Percentiles rank a stretch among this genome's conserved stretches.
These are phyloP conservation scores for Umbellularia californica DNA, from an alignment of 164 flowering plant species.

Conservation along the genomic window DNA sequence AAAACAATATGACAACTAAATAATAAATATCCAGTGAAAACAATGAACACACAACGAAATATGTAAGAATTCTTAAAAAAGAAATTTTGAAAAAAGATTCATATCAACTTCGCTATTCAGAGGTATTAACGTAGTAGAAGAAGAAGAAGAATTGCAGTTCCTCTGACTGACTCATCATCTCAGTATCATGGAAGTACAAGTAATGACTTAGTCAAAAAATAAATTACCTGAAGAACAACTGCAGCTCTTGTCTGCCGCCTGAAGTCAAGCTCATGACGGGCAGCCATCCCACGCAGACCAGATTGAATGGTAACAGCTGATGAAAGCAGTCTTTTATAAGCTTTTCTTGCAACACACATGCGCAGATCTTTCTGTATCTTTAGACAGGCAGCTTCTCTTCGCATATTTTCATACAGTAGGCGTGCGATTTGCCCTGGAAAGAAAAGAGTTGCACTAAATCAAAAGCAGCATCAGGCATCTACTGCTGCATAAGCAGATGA, in stretches of 20 bases:
- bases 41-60: background rate
- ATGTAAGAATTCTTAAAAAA: background rate
- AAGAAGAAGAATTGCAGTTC: background rate
- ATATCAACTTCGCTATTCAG: background rate
- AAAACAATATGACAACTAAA: background rate
- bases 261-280: constrained; percentile 78
- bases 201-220: background rate
- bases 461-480: background rate
- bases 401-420: constrained; percentile 52
- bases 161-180: background rate
- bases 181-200: background rate
- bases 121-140: background rate
- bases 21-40: background rate
- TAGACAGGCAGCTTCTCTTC: constrained; percentile 70
- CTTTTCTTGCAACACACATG: constrained; percentile 66
- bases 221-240: constrained; percentile 68
- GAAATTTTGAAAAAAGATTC: background rate
- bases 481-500: background rate
- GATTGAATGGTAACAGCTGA: constrained; percentile 77
- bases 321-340: constrained; percentile 42
- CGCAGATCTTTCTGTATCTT: constrained; percentile 73
- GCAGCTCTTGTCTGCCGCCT: constrained; percentile 82
- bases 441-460: background rate
- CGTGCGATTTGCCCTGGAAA: constrained; percentile 75
- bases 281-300: constrained; percentile 89